Conservation (phyloP, 805 yeast genomes). For the Candida hungchunana region DNA sequence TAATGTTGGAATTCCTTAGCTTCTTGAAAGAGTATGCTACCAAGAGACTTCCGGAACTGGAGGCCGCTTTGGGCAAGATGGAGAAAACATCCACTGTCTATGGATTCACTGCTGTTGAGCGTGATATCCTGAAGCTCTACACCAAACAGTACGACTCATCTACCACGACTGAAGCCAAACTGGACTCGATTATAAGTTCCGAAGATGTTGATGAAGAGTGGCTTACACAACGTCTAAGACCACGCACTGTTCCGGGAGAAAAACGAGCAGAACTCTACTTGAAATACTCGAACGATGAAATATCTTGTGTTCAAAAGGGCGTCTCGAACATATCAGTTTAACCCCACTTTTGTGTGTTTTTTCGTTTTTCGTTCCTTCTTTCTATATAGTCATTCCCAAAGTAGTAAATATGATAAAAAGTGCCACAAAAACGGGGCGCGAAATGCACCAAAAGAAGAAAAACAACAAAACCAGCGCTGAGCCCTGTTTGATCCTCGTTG, state of each 20-base stretch:
- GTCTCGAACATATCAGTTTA: too few species aligned
- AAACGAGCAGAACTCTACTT: slow-evolving; percentile 9
- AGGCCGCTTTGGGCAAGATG: not conserved
- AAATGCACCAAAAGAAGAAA: too few species aligned
- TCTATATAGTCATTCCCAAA: too few species aligned
- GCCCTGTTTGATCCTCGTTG: too few species aligned
- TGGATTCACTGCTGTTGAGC: slow-evolving; percentile 18
- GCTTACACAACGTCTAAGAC: slow-evolving; percentile 22
- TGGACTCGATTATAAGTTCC: slow-evolving; percentile 19
- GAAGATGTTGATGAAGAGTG: slow-evolving; percentile 24
- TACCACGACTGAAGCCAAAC: slow-evolving; percentile 11
- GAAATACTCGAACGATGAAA: slow-evolving; percentile 5
- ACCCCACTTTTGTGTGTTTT: too few species aligned
- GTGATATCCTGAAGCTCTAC: slow-evolving; percentile 11
- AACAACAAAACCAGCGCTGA: too few species aligned
- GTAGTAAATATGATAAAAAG: too few species aligned
- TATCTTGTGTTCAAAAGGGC: too few species aligned
- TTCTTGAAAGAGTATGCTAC: slow-evolving; percentile 19
- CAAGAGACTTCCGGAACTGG: slow-evolving; percentile 6
- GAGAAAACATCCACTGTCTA: slow-evolving; percentile 16
- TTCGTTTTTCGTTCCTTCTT: too few species aligned
- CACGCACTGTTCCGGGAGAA: slow-evolving; percentile 16
- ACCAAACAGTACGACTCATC: slow-evolving; percentile 1
- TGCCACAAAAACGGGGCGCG: too few species aligned
- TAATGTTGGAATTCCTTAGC: slow-evolving; percentile 20